Percentiles rank a stretch among this genome's conserved stretches.
Conservation (phyloP, 2,329 filamentous ascomycete species). For the Mariannaea elegans region DNA sequence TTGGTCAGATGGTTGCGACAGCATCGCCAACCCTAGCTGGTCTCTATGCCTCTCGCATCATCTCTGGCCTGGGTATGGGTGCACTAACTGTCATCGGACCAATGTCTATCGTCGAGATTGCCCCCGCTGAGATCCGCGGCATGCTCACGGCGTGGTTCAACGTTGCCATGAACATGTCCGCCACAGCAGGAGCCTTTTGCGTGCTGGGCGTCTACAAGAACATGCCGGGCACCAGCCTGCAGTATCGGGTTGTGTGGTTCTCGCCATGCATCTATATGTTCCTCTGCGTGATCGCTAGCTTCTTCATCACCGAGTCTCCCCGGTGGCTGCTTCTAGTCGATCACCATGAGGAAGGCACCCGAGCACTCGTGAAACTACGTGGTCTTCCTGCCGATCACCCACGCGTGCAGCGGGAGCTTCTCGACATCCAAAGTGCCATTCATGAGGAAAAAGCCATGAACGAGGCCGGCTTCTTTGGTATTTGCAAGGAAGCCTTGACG, state of each 20-base stretch:
- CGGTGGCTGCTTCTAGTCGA: slow-evolving; percentile 46
- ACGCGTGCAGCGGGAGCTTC: slow-evolving; percentile 37
- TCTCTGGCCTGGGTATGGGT: slow-evolving; percentile 50
- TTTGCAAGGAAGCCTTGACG: slow-evolving; percentile 48
- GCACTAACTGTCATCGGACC: slow-evolving; percentile 48
- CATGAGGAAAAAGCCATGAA: slow-evolving; percentile 11
- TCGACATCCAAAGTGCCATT: slow-evolving; percentile 43
- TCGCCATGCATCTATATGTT: slow-evolving; percentile 40
- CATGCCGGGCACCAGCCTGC: slow-evolving; percentile 19
- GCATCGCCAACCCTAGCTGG: slow-evolving; percentile 37
- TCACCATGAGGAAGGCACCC: slow-evolving; percentile 38
- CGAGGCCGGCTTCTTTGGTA: slow-evolving; percentile 26
- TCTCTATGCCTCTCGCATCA: slow-evolving; percentile 48
- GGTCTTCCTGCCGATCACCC: slow-evolving; percentile 38
- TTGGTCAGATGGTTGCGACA: slow-evolving; percentile 46
- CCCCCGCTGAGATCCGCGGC: slow-evolving; percentile 50
- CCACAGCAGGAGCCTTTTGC: slow-evolving; percentile 37
- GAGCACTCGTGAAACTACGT: slow-evolving; percentile 31
- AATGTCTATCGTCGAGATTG: slow-evolving; percentile 50
- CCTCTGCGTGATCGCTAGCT: slow-evolving; percentile 38
- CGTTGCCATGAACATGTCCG: slow-evolving; percentile 45
- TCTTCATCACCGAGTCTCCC: slow-evolving; percentile 49
- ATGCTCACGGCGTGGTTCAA: slow-evolving; percentile 49
- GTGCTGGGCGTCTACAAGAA: slow-evolving; percentile 45
- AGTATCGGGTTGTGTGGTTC: slow-evolving; percentile 42